Base-by-base conservation (phyloP, 2,329 filamentous ascomycete genomes). In the Cercospora janseana region DNA sequence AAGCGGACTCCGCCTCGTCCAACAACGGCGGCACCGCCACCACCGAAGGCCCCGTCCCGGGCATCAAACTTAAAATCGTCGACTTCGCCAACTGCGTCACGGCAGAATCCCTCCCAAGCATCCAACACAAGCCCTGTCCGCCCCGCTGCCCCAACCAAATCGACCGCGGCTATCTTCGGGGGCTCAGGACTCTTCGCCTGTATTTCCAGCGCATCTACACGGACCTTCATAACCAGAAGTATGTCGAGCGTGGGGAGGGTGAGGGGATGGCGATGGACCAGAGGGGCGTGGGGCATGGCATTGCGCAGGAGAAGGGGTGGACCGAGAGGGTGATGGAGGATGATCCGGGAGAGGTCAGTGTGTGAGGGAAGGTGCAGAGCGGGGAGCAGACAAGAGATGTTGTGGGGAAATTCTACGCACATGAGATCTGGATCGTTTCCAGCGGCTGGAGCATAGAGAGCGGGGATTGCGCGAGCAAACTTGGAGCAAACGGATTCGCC, bases 71-170 rank as follows among this genome's bases (percentile, higher is more conserved):
- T 72, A 96, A 96, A 71, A 94, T 98, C 68, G 92, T 95, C 50
- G 93, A 98, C 70, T 98, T 98, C 73, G 93, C 93, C 57, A 98
- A 98, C 68, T 96, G 92, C 64, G 85, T 97, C 27, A 97, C 91
- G 1, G 87, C 88, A 3, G 86, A 93, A 58, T 90, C 95, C 63
- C 71, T 83, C 8, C 76, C 81, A 52, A 71, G 60, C 21, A 49
- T 63, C 16, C 24, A 51, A 9, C 38, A 49, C 15, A 64, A 63
- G 31, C 72, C 75, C 13, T 96, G 92, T 61, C 93, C 93, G 10
- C 93, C 93, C 4, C 79, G 82, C 52, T 82, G 94, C 64, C 88
- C 88, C 0, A 74, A 85, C 27, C 85, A 88, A 53, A 84, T 95
- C 5, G 93, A 98, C 60, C 80, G 84, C 21, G 93, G 93, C 0